Conservation (phyloP, 768 basidiomycete species). For the Russula sp. region DNA sequence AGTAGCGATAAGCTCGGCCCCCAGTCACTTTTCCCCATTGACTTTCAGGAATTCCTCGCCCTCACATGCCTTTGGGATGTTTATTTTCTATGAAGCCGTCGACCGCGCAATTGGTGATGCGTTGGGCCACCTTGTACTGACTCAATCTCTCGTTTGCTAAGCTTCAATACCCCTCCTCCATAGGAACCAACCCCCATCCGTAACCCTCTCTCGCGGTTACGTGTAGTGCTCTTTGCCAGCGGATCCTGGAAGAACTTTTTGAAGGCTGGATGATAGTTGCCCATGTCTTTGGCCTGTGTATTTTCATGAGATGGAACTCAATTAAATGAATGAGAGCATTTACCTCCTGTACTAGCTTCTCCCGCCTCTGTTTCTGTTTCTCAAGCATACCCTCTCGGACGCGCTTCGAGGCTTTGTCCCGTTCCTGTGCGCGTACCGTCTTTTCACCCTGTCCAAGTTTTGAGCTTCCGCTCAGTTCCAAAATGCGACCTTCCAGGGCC, state of each 20-base stretch:
- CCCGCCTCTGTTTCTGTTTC: conserved; percentile 52
- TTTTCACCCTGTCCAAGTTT: conserved; percentile 73
- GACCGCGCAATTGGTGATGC: conserved; percentile 13
- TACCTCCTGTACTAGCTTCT: conserved; percentile 63
- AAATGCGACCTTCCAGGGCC: conserved; percentile 67
- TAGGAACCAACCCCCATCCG: conserved; percentile 77
- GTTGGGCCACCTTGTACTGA: conserved; percentile 27
- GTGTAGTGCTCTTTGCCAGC: conserved; percentile 26
- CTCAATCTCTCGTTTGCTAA: conserved; percentile 54
- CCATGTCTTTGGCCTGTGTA: conserved; percentile 68
- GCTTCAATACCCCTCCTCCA: conserved; percentile 56
- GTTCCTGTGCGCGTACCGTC: conserved; percentile 50
- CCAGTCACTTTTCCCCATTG: background rate
- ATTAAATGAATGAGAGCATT: conserved; percentile 8
- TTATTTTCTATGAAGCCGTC: conserved; percentile 25
- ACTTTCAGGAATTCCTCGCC: background rate
- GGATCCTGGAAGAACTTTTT: conserved; percentile 55
- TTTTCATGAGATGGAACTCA: background rate
- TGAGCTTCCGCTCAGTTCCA: conserved; percentile 61
- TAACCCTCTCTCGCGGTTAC: conserved; percentile 56
- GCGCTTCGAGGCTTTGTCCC: conserved; percentile 60
- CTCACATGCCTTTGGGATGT: conserved; percentile 25
- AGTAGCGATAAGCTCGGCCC: background rate
- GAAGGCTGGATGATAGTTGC: conserved; percentile 76
- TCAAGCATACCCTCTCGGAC: conserved; percentile 61